Conservation (phyloP, 148 eudicot species). For the Limonium bicolor region DNA sequence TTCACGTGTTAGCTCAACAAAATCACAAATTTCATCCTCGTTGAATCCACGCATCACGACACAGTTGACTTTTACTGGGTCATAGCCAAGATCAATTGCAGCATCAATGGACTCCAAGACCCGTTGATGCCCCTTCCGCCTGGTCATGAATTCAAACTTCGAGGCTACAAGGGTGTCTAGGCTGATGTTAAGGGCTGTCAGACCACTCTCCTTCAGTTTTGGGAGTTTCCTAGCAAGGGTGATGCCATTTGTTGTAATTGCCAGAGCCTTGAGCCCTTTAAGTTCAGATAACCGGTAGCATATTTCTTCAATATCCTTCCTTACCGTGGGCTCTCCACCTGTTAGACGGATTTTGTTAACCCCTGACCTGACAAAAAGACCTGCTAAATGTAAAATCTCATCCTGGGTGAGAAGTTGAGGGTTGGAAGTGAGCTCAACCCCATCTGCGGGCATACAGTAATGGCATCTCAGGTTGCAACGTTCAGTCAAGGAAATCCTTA, state of each 20-base stretch:
- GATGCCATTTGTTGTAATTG: constrained; percentile 89
- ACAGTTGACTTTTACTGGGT: constrained; percentile 93
- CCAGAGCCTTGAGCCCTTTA: constrained; percentile 63
- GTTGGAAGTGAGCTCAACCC: constrained; percentile 72
- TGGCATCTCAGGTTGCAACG: constrained; percentile 96
- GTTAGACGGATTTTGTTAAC: constrained; percentile 89
- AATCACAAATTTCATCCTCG: constrained; percentile 92
- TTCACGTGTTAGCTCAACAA: constrained; percentile 77
- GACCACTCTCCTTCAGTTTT: constrained; percentile 72
- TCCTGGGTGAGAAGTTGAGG: constrained; percentile 46
- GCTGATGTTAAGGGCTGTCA: constrained; percentile 67
- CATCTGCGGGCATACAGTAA: constrained; percentile 95
- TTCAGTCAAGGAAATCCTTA: constrained; percentile 84
- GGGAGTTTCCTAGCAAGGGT: constrained; percentile 68
- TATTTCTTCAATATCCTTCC: constrained; percentile 83
- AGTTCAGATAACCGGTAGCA: constrained; percentile 60
- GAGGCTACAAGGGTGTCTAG: constrained; percentile 78
- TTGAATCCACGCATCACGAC: constrained; percentile 97
- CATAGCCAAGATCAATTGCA: constrained; percentile 67
- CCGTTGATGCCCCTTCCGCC: constrained; percentile 83
- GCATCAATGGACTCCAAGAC: constrained; percentile 70
- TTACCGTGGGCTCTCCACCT: constrained; percentile 88
- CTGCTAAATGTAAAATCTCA: constrained; percentile 65
- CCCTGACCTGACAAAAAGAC: constrained; percentile 69
- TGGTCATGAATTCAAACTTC: constrained; percentile 79